These are phyloP conservation scores for Viola pubescens DNA, from an alignment of 441 rosid species.

Conservation along the genomic window DNA sequence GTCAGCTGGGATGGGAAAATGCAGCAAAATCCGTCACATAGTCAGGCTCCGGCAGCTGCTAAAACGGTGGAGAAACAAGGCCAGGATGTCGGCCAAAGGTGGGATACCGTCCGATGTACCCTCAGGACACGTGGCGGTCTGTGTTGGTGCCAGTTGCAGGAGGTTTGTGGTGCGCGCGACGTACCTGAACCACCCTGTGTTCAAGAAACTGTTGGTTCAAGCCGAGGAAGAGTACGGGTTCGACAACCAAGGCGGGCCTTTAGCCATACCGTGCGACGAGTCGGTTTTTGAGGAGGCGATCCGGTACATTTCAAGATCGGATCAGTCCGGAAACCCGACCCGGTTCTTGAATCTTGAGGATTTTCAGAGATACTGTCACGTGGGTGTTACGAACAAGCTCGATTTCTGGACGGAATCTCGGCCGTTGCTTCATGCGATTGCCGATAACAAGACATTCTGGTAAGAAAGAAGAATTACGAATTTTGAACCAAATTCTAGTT, in stretches of 20 bases:
- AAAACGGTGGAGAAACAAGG: conserved; percentile 76
- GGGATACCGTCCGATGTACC: conserved; percentile 77
- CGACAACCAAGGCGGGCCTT: conserved; percentile 51
- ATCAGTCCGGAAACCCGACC: conserved; percentile 30
- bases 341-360: conserved; percentile 44
- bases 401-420: conserved; percentile 59
- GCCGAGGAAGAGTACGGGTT: conserved; percentile 95
- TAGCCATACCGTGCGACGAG: conserved; percentile 82
- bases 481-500: too few species aligned
- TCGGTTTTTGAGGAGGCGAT: conserved; percentile 70
- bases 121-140: conserved; percentile 81
- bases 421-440: conserved; percentile 53
- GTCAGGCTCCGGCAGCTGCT: conserved; percentile 81
- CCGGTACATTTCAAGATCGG: conserved; percentile 49
- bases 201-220: conserved; percentile 48
- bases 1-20: conserved; percentile 51
- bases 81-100: conserved; percentile 42
- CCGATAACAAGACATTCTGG: conserved; percentile 41
- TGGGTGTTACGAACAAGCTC: conserved; percentile 30
- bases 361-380: conserved; percentile 43
- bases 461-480: conserved; percentile 5
- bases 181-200: conserved; percentile 76
- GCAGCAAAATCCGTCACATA: conserved; percentile 89
- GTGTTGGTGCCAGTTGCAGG: conserved; percentile 56
- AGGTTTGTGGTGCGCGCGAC: conserved; percentile 80